Evolutionary conservation across 163 green algal genomes (phyloP).

Genomic region (Smithsoniella earleae): DNA sequence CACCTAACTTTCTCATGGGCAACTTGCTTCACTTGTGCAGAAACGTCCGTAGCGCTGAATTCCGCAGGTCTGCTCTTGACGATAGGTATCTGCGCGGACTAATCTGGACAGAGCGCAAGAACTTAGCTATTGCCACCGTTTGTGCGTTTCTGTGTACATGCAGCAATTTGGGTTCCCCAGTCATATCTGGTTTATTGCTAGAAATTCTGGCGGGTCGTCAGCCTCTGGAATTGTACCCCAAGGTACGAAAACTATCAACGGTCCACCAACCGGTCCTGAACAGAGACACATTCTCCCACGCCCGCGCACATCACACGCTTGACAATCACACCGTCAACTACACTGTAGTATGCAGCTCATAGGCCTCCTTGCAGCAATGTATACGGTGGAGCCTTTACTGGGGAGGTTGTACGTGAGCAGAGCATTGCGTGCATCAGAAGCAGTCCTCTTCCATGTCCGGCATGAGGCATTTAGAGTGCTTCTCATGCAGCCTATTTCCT

Average conservation of each 20-base stretch:
- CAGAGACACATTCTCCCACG: not conserved
- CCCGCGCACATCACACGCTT: not conserved
- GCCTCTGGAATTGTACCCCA: constrained; percentile 49
- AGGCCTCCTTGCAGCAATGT: constrained; percentile 38
- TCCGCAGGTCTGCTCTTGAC: constrained; percentile 43
- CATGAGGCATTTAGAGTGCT: constrained; percentile 73
- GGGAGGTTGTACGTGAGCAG: constrained; percentile 73
- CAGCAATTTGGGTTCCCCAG: constrained; percentile 70
- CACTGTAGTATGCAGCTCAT: constrained; percentile 33
- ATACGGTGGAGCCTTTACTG: constrained; percentile 54
- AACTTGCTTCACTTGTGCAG: no score
- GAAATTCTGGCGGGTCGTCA: constrained; percentile 65
- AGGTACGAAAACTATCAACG: constrained; percentile 38
- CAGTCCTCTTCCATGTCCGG: constrained; percentile 60
- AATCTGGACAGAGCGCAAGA: constrained; percentile 34
- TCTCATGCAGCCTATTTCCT: constrained; percentile 68
- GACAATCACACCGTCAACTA: constrained; percentile 44
- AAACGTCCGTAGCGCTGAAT: no score
- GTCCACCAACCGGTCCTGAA: not conserved
- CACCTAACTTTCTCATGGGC: no score
- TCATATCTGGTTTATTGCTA: constrained; percentile 72
- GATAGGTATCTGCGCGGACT: constrained; percentile 40
- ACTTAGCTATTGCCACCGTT: constrained; percentile 31
- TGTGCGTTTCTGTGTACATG: constrained; percentile 54
- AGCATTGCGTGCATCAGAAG: constrained; percentile 57